phyloP scores from a whole-genome alignment of 768 basidiomycete genomes.

The Rhodotorula kratochvilovae region DNA sequence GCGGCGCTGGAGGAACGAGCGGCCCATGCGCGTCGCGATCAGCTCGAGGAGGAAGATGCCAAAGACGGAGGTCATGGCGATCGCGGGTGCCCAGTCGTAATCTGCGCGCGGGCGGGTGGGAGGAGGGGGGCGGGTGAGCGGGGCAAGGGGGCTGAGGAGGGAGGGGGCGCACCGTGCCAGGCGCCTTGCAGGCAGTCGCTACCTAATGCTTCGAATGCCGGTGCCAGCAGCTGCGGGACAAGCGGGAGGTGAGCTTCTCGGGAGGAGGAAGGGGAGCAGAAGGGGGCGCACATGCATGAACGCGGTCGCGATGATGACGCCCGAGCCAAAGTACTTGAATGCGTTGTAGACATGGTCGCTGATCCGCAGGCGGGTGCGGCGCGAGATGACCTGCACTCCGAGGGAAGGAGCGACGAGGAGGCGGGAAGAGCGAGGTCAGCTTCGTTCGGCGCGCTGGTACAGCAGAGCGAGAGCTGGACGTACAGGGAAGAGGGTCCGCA shows the following conservation, averaged over 20 bases:
- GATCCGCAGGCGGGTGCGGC: background rate
- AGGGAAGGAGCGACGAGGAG: background rate
- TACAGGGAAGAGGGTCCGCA: slow-evolving; percentile 21
- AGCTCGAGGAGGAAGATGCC: slow-evolving; percentile 78
- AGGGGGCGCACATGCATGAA: slow-evolving; percentile 49
- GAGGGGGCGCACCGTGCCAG: slow-evolving; percentile 53
- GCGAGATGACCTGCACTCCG: slow-evolving; percentile 1
- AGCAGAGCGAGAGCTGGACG: background rate
- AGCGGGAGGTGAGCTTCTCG: slow-evolving; percentile 55
- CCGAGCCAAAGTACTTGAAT: slow-evolving; percentile 24
- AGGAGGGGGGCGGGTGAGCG: background rate
- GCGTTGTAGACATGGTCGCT: slow-evolving; percentile 10
- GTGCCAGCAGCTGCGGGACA: slow-evolving; percentile 51
- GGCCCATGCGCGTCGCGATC: slow-evolving; percentile 81
- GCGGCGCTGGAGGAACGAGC: slow-evolving; percentile 61
- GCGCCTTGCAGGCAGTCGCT: slow-evolving; percentile 64
- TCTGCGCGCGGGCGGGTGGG: background rate
- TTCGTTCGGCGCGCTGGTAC: background rate
- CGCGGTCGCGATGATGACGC: slow-evolving; percentile 65
- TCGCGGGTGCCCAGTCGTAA: slow-evolving; percentile 74
- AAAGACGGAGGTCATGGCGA: slow-evolving; percentile 78
- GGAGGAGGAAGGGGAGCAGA: background rate
- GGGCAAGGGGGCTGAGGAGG: slow-evolving; percentile 7
- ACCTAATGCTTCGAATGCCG: slow-evolving; percentile 66
- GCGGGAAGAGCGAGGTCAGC: background rate